Evolutionary conservation across 495 filamentous ascomycete species (phyloP), one percentile per base, ranked within the genome.

Genomic region (Hypomontagnella monticulosa): DNA sequence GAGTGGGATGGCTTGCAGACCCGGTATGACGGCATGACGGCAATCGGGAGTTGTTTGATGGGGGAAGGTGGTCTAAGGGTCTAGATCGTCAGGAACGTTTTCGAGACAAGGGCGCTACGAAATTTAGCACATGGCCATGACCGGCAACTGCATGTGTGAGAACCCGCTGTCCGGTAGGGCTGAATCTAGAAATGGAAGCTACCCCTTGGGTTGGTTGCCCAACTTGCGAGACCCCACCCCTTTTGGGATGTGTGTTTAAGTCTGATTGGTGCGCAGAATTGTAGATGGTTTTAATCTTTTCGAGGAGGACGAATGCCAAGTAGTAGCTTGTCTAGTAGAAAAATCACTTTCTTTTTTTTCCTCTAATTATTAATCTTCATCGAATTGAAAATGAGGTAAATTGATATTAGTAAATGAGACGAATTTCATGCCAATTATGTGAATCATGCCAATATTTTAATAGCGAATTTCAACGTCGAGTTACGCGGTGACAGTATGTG

Each of bases 131-230:
- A 59, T 68, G 65, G 65, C 43, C 20, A 57, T 42, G 50, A 54
- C 50, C 53, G 60, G 23, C 18, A 53, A 62, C 42, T 51, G 63
- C 49, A 53, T 38, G 51, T 47, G 40, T 46, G 12, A 7, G 43
- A 40, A 27, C 18, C 49, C 49, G 12, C 18, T 40, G 30, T 20
- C 48, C 43, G 38, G 60, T 69, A 69, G 66, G 66, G 66, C 66
- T 69, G 66, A 69, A 56, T 69, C 66, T 63, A 68, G 65, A 69
- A 57, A 49, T 69, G 44, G 66, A 57, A 69, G 55, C 54, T 59
- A 63, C 50, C 56, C 53, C 38, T 43, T 54, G 20, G 43, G 38
- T 16, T 43, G 33, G 55, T 49, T 63, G 59, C n/a, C 54, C 59
- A 67, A 60, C 61, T 20, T 61, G 66, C 64, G 20, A 64, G 60